Percentiles rank a stretch among this genome's conserved stretches.
These are phyloP conservation scores for Cladosporium sp. DNA, from an alignment of 2,329 filamentous ascomycete genomes.

Conservation along the genomic window DNA sequence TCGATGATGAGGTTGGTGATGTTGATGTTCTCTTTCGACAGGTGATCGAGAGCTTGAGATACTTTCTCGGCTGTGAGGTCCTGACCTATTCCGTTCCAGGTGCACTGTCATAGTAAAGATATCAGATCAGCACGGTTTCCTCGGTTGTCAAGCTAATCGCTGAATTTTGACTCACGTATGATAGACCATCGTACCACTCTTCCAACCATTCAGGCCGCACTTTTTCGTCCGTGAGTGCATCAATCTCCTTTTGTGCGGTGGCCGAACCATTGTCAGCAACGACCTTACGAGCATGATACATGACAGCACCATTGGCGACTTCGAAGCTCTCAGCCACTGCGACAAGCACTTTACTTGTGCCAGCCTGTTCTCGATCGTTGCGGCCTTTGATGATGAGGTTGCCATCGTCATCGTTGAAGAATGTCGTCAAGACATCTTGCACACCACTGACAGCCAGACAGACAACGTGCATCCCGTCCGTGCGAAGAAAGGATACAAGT, in stretches of 20 bases:
- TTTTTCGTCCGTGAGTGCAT: constrained; percentile 43
- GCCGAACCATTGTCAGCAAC: constrained; percentile 45
- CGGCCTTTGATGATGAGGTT: constrained; percentile 64
- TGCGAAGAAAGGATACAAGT: constrained; percentile 70
- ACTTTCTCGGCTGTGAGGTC: constrained; percentile 77
- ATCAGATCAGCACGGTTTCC: not conserved
- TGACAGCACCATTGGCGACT: constrained; percentile 69
- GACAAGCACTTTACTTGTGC: constrained; percentile 61
- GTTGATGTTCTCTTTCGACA: constrained; percentile 69
- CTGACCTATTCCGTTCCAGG: constrained; percentile 91
- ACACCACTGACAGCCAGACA: constrained; percentile 74
- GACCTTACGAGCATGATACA: constrained; percentile 79
- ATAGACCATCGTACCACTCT: constrained; percentile 87
- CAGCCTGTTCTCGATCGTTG: constrained; percentile 61
- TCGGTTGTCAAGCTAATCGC: no score
- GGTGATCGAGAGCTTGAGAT: constrained; percentile 65
- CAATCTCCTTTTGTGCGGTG: constrained; percentile 40
- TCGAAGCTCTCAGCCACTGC: constrained; percentile 71
- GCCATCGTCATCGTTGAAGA: constrained; percentile 63
- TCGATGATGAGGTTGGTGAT: constrained; percentile 88
- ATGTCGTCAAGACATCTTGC: constrained; percentile 64
- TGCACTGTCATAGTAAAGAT: constrained; percentile 51
- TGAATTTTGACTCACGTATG: constrained; percentile 49
- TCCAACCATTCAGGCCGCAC: constrained; percentile 66
- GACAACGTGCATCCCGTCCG: constrained; percentile 69